These are phyloP conservation scores for Phytophthora crassamura DNA, from an alignment of 352 stramenopile genomes.

Conservation along the genomic window DNA sequence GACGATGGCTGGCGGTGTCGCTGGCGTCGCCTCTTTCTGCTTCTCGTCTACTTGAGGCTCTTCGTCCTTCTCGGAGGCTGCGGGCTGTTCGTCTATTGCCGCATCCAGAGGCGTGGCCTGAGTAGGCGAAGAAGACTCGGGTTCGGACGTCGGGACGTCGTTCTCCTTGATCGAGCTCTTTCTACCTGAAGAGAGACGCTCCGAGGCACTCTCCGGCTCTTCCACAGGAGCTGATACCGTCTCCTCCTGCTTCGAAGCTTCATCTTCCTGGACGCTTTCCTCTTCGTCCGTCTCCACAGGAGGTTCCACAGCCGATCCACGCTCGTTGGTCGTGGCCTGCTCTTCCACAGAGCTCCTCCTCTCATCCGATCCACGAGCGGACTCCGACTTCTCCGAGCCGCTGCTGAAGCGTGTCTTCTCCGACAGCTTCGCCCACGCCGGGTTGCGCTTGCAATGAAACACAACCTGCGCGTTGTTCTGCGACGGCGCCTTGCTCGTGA, in stretches of 20 bases:
- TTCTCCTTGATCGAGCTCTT: slow-evolving; percentile 21
- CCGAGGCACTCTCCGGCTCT: slow-evolving; percentile 4
- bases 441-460: slow-evolving; percentile 72
- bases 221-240: slow-evolving; percentile 2
- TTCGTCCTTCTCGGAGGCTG: slow-evolving; percentile 14
- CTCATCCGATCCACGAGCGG: slow-evolving; percentile 42
- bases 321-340: slow-evolving; percentile 21
- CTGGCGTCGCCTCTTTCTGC: neutral
- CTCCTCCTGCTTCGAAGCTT: slow-evolving; percentile 18
- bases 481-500: slow-evolving; percentile 61
- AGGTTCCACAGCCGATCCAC: slow-evolving; percentile 16
- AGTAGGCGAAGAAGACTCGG: slow-evolving; percentile 9
- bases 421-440: slow-evolving; percentile 69
- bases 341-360: slow-evolving; percentile 43
- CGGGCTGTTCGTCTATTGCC: slow-evolving; percentile 3
- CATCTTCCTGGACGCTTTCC: neutral
- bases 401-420: slow-evolving; percentile 49
- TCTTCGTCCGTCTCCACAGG: slow-evolving; percentile 11
- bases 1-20: slow-evolving; percentile 8
- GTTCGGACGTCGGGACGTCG: slow-evolving; percentile 8
- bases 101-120: neutral
- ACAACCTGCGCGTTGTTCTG: slow-evolving; percentile 77
- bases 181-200: slow-evolving; percentile 16
- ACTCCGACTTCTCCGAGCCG: slow-evolving; percentile 42
- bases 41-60: slow-evolving; percentile 16